Evolutionary conservation across 106 monocot genomes (phyloP).

Genomic region (Acorus calamus): DNA sequence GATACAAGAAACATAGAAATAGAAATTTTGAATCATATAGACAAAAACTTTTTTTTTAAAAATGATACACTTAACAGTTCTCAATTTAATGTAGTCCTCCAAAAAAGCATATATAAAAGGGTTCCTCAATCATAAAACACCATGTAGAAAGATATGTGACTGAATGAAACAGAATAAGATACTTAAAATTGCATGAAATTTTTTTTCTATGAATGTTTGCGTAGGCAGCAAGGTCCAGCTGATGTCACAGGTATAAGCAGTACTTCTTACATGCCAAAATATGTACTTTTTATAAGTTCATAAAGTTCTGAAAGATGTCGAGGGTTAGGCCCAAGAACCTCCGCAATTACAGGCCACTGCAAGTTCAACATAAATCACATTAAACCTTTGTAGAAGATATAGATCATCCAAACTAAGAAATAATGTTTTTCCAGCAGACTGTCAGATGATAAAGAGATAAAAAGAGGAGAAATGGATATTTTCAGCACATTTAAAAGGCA

Average conservation of each 20-base stretch:
- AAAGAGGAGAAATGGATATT: background rate
- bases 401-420: background rate
- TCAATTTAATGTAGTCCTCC: too few relatives aligned
- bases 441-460: too few relatives aligned
- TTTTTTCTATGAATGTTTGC: too few relatives aligned
- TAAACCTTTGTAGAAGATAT: constrained; percentile 8
- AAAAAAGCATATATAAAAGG: too few relatives aligned
- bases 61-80: too few relatives aligned
- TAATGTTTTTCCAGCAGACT: background rate
- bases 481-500: background rate
- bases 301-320: constrained; percentile 83
- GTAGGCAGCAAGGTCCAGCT: too few relatives aligned
- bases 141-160: too few relatives aligned
- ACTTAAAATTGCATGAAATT: too few relatives aligned
- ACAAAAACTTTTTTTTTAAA: background rate
- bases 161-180: too few relatives aligned
- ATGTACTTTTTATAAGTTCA: constrained; percentile 43
- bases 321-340: constrained; percentile 83
- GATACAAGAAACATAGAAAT: background rate
- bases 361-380: constrained; percentile 41
- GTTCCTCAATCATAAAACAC: too few relatives aligned
- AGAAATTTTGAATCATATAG: background rate
- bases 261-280: constrained; percentile 39
- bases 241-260: too few relatives aligned
- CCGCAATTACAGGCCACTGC: constrained; percentile 89